Base-by-base conservation (phyloP, 192 early-diverging fungal genomes). In the Spizellomyces sp. region DNA sequence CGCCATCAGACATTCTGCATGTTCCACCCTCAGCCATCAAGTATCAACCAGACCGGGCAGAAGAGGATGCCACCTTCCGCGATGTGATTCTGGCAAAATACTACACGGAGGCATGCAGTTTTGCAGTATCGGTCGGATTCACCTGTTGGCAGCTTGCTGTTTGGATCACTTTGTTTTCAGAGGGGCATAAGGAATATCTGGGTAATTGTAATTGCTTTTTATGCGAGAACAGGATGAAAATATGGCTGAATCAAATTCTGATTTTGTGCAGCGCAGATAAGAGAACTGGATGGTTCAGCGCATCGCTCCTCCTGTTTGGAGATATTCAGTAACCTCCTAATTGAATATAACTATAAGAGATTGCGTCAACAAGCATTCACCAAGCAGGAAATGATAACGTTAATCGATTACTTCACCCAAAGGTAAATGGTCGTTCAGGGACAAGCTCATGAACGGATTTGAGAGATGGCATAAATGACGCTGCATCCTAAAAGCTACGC, bases 111-210 rank as follows among this genome's bases (percentile, higher is more conserved):
- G 50, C 50, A 12, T 61, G 43, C 58, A 19, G 19, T 8, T 48
- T 47, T 45, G 68, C 43, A 10, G 12, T 62, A 42, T n/a, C 5
- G n/a, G n/a, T 64, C 6, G 70, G 62, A 42, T 57, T 72, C 50
- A 56, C 70, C 22, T 36, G 41, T 10, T 72, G 70, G 70, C 70
- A 72, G 62, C 10, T 63, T 4, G 61, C 70, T 17, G 62, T 64
- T 3, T 72, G 62, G 60, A 64, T 72, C 19, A 72, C 60, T 8
- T 15, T 72, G 7, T 64, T 64, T 36, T 19, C 44, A 14, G 70
- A 63, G 10, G 46, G 57, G 9, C 70, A 72, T 46, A 21, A 5
- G 19, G n/a, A 21, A 12, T 58, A 14, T 47, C 17, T 67, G 19
- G 66, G 66, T 67, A 67, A 14, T n/a, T 41, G 15, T 36, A 36